Evolutionary conservation across 202 grass and related monocot genomes (phyloP).

Genomic region (Cymbopogon flexuosus): DNA sequence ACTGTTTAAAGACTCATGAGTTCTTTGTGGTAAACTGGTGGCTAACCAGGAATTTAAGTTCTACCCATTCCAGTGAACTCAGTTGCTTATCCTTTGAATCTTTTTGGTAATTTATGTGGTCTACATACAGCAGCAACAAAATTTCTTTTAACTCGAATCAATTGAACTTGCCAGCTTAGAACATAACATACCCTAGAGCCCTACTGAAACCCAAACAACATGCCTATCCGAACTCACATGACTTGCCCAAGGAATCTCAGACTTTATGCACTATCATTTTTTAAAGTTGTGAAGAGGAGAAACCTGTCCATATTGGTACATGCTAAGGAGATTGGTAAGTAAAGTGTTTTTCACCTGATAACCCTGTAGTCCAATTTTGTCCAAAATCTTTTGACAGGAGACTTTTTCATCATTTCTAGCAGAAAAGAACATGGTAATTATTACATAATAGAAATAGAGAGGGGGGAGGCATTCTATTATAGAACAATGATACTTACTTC

Average conservation of each 20-base stretch:
- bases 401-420: constrained; percentile 79
- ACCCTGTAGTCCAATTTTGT: constrained; percentile 76
- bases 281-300: background rate
- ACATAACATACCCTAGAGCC: background rate
- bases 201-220: background rate
- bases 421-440: constrained; percentile 20
- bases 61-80: constrained; percentile 8
- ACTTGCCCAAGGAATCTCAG: background rate
- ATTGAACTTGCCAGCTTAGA: constrained; percentile 18
- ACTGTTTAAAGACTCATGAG: background rate
- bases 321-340: background rate
- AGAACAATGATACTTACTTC: constrained; percentile 48
- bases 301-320: constrained; percentile 13
- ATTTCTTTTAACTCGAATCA: background rate
- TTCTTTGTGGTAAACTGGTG: background rate
- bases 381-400: constrained; percentile 82
- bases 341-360: constrained; percentile 65
- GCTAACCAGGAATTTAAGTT: background rate
- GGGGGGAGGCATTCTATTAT: background rate
- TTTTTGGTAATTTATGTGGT: background rate
- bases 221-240: background rate
- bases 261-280: background rate
- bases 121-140: too few relatives aligned
- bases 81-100: background rate
- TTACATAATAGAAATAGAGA: constrained; percentile 7